Conservation (phyloP, 805 yeast species). For the Saccharomycopsis fodiens region DNA sequence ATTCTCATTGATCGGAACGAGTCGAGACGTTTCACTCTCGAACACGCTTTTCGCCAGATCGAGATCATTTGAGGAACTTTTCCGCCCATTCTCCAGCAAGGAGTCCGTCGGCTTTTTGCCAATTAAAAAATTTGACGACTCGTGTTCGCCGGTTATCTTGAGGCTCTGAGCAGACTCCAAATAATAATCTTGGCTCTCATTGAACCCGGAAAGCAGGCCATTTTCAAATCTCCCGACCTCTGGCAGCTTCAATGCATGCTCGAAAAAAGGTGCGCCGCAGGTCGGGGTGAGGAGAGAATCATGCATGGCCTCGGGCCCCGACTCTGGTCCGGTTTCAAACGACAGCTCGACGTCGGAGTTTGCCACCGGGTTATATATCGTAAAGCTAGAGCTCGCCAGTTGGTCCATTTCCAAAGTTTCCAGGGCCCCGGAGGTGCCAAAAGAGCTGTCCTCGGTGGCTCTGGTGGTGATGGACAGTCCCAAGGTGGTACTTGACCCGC, state of each 20-base stretch:
- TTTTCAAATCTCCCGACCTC: background rate
- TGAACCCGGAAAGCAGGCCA: background rate
- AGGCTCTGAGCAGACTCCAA: background rate
- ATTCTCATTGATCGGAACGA: background rate
- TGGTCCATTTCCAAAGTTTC: background rate
- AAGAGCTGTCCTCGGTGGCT: background rate
- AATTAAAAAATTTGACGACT: too few relatives aligned
- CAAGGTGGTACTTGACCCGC: background rate
- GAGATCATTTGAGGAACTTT: too few relatives aligned
- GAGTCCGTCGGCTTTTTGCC: too few relatives aligned
- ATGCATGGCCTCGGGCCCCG: background rate
- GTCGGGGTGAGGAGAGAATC: slow-evolving; percentile 2
- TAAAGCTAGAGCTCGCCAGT: background rate
- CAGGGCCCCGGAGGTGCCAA: background rate
- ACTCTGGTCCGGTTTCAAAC: background rate
- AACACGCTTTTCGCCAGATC: too few relatives aligned
- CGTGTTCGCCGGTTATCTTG: too few relatives aligned
- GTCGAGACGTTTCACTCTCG: too few relatives aligned
- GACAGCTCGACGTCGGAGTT: background rate
- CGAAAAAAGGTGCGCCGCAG: background rate
- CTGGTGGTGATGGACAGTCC: background rate
- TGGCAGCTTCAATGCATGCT: background rate
- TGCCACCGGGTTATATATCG: background rate
- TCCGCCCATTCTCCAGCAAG: too few relatives aligned
- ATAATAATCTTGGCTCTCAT: too few relatives aligned